phyloP scores from a whole-genome alignment of 2,329 filamentous ascomycete species.

The Corinectria fuckeliana region DNA sequence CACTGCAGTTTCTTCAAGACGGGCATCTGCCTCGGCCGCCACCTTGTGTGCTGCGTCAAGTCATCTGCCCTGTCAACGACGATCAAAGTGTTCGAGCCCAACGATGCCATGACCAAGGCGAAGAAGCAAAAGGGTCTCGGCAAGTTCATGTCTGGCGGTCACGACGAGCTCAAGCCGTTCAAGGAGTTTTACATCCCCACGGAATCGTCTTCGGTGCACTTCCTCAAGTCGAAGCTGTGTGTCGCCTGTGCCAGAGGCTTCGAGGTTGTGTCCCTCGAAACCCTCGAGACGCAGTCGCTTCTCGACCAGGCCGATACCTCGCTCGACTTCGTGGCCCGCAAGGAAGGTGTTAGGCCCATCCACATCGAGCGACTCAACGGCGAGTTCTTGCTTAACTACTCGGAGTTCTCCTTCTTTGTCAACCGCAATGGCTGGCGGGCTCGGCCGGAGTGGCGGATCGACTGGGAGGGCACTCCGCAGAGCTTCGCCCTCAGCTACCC shows the following conservation, averaged over 20 bases:
- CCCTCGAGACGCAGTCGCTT: slow-evolving; percentile 95
- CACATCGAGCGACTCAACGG: slow-evolving; percentile 97
- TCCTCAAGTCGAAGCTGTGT: slow-evolving; percentile 94
- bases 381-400: slow-evolving; percentile 97
- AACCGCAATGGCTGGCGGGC: slow-evolving; percentile 98
- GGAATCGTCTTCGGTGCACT: slow-evolving; percentile 97
- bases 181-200: slow-evolving; percentile 99
- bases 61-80: slow-evolving; percentile 91
- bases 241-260: slow-evolving; percentile 96
- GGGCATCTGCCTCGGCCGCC: slow-evolving; percentile 90
- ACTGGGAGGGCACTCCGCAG: slow-evolving; percentile 94
- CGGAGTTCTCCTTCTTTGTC: slow-evolving; percentile 98
- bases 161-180: slow-evolving; percentile 95
- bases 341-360: slow-evolving; percentile 92
- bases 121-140: slow-evolving; percentile 95
- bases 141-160: slow-evolving; percentile 92
- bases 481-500: slow-evolving; percentile 95
- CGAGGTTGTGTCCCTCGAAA: slow-evolving; percentile 95
- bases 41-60: slow-evolving; percentile 96
- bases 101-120: slow-evolving; percentile 89
- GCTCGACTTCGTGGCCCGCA: slow-evolving; percentile 93
- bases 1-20: slow-evolving; percentile 99
- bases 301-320: slow-evolving; percentile 98
- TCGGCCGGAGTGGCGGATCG: slow-evolving; percentile 93
- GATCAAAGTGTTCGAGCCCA: slow-evolving; percentile 99